Percentiles rank a stretch among this genome's conserved stretches.
Evolutionary conservation across 1,284 basidiomycete genomes (phyloP).

Genomic region (Pyrrhoderma lamaoense): DNA sequence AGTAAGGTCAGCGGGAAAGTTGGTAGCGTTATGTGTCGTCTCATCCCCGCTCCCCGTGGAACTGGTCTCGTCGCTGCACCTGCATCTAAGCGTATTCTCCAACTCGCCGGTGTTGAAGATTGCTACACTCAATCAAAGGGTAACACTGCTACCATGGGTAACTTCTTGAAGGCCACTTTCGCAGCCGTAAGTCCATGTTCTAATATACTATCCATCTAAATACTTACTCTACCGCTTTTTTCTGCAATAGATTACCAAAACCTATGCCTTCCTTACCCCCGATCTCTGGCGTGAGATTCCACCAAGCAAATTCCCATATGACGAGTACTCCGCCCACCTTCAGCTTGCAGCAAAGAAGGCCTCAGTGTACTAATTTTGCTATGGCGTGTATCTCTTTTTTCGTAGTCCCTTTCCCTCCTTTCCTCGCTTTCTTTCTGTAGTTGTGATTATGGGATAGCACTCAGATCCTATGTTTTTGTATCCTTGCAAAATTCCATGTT

Average conservation of each 20-base stretch:
- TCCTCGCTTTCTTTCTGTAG: not conserved
- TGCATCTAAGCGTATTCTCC: constrained; percentile 92
- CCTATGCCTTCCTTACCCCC: constrained; percentile 95
- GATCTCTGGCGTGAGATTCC: constrained; percentile 97
- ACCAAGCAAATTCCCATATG: constrained; percentile 83
- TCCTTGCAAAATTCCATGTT: no score
- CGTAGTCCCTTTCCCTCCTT: not conserved
- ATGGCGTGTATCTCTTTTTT: not conserved
- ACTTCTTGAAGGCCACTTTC: constrained; percentile 99
- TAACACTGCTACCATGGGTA: constrained; percentile 98
- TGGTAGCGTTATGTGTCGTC: constrained; percentile 98
- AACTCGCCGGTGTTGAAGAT: constrained; percentile 97
- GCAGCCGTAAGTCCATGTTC: constrained; percentile 61
- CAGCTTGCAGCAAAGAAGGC: constrained; percentile 79
- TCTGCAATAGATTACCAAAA: constrained; percentile 79
- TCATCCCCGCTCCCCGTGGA: constrained; percentile 97
- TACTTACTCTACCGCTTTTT: not conserved
- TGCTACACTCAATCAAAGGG: constrained; percentile 95
- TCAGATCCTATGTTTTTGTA: no score
- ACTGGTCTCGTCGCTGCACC: constrained; percentile 99
- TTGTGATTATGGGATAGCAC: no score
- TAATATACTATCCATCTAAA: constrained; percentile 1
- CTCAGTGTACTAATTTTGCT: not conserved
- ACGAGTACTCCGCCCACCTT: constrained; percentile 89
- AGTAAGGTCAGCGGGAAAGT: constrained; percentile 98